Evolutionary conservation across 371 early-diverging fungal species (phyloP).

Genomic region (Blakeslea trispora): DNA sequence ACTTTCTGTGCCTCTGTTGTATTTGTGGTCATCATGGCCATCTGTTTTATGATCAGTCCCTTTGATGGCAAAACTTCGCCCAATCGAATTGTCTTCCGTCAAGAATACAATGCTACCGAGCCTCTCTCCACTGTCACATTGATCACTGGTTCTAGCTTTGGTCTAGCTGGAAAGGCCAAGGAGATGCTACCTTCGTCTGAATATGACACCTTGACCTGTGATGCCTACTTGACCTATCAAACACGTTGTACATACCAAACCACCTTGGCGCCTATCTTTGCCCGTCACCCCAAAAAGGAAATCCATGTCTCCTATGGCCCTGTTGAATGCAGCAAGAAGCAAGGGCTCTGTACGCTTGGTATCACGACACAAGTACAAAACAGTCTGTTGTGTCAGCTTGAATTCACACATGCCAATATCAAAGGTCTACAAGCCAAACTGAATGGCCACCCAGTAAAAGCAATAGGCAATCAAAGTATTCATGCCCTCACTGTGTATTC

Average conservation of each 20-base stretch:
- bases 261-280: constrained; percentile 20
- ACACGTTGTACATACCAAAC: constrained; percentile 26
- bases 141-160: constrained; percentile 20
- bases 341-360: constrained; percentile 13
- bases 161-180: constrained; percentile 14
- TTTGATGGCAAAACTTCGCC: constrained; percentile 25
- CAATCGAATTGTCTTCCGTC: constrained; percentile 35
- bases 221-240: constrained; percentile 16
- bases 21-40: constrained; percentile 20
- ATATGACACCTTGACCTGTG: constrained; percentile 15
- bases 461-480: constrained; percentile 1
- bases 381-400: constrained; percentile 29
- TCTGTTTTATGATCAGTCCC: constrained; percentile 15
- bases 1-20: constrained; percentile 5
- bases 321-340: not conserved
- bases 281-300: constrained; percentile 12
- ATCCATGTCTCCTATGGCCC: not conserved
- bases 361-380: constrained; percentile 17
- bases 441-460: constrained; percentile 7
- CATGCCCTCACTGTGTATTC: constrained; percentile 18
- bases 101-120: constrained; percentile 27
- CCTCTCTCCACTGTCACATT: constrained; percentile 25
- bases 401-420: constrained; percentile 13
- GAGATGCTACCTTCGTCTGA: constrained; percentile 14
- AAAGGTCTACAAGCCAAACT: constrained; percentile 20